Percentiles rank a stretch among this genome's conserved stretches.
These are phyloP conservation scores for Vaccinium vitisidaea DNA, from an alignment of 148 eudicot species.

Conservation along the genomic window DNA sequence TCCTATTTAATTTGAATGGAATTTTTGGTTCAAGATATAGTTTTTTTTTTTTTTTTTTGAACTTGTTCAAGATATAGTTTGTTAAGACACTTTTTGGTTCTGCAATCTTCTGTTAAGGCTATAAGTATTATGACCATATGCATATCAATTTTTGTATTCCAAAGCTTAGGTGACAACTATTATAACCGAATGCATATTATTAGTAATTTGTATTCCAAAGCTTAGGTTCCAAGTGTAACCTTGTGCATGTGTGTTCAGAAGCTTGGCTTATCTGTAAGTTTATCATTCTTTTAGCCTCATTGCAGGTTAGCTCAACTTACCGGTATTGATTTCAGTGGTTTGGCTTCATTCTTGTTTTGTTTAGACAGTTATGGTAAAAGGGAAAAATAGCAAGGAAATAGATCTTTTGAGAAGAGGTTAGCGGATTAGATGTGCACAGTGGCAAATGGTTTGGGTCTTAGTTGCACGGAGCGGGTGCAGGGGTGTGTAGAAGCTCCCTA, in stretches of 20 bases:
- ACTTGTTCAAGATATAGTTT: background rate
- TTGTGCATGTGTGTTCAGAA: background rate
- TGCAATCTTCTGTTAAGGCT: background rate
- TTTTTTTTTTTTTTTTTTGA: too few relatives aligned
- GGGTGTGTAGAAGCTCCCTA: background rate
- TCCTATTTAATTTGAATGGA: background rate
- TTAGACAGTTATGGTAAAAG: background rate
- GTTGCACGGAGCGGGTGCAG: background rate
- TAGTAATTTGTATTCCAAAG: background rate
- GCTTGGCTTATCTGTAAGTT: background rate
- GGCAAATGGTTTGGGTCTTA: background rate
- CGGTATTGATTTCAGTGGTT: conserved; percentile 4
- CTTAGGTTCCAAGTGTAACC: background rate
- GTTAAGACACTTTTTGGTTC: background rate
- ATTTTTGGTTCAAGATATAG: background rate
- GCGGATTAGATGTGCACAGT: background rate
- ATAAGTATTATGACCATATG: background rate
- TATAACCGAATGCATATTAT: background rate
- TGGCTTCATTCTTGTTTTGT: background rate
- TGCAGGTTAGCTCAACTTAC: background rate
- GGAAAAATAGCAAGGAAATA: background rate
- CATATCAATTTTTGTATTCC: background rate
- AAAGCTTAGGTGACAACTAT: background rate
- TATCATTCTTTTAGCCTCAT: background rate
- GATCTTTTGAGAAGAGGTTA: background rate